A percentile compares a stretch with the other conserved stretches of the same genome.
Conservation (phyloP, 768 basidiomycete species). For the Rickenella mellea region DNA sequence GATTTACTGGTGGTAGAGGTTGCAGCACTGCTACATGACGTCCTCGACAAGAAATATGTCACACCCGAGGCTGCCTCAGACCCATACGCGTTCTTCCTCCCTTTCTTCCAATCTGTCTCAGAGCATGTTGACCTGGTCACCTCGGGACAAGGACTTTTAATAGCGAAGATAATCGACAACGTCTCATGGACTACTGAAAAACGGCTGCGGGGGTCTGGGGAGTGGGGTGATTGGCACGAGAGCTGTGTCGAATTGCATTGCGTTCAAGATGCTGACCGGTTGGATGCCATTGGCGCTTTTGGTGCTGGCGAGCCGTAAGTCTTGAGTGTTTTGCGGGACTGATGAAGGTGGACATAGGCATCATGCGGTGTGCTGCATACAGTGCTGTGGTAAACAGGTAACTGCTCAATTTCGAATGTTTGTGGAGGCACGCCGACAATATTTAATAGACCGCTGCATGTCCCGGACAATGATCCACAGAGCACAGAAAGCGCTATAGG, state of each 20-base stretch:
- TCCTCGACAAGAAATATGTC: constrained; percentile 81
- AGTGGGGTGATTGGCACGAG: constrained; percentile 60
- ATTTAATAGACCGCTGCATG: constrained; percentile 30
- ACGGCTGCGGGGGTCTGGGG: constrained; percentile 42
- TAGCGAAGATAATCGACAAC: constrained; percentile 60
- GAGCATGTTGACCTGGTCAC: constrained; percentile 40
- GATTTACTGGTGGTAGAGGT: constrained; percentile 76
- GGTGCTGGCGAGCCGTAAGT: constrained; percentile 17
- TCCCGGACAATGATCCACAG: constrained; percentile 37
- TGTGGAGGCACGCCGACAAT: constrained; percentile 25
- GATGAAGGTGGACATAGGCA: constrained; percentile 16
- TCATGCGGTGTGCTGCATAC: constrained; percentile 40
- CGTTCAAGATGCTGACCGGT: constrained; percentile 43
- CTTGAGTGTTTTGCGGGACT: background rate
- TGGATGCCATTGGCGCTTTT: constrained; percentile 45
- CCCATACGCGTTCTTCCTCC: constrained; percentile 56
- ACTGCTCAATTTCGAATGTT: constrained; percentile 21
- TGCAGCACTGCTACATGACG: constrained; percentile 82
- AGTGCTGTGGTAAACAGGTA: constrained; percentile 26
- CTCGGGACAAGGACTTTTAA: constrained; percentile 47
- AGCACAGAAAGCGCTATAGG: constrained; percentile 48
- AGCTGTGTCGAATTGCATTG: constrained; percentile 70
- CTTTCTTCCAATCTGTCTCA: constrained; percentile 42
- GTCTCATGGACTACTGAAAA: constrained; percentile 85
- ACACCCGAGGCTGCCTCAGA: constrained; percentile 42